Base-by-base conservation (phyloP, 1,284 basidiomycete species). In the Tylopilus sp. region DNA sequence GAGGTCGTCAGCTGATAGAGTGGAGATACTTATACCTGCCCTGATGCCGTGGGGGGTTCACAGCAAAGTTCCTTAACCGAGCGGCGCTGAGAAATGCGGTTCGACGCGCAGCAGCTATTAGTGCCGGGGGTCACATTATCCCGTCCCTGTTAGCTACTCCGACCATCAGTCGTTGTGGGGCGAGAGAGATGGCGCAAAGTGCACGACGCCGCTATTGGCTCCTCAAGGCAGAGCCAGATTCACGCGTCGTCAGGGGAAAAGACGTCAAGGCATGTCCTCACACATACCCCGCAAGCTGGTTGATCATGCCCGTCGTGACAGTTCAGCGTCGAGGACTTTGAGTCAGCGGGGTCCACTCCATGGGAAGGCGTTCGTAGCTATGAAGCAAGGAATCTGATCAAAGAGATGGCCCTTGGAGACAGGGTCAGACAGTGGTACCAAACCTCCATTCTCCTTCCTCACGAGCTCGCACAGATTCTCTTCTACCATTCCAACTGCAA, bases 401-500 rank as follows among this genome's bases (percentile, higher is more conserved):
- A 88, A 65, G 81, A 86, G 57, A 98, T 98, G 95, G 79, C 80
- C 57, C 58, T 82, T 7, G 91, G 88, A 19, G 91, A 98, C 64
- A 79, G 86, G 71, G 92, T 87, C 44, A 34, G 74, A 60, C 31
- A 13, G 23, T n/a, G n/a, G n/a, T 16, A 41, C 33, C 23, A 41
- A 44, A 63, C 60, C 11, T 8, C 15, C 28, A 26, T 1, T 7
- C 40, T 42, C 19, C 33, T 41, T 21, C 34, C 30, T 40, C 47
- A 47, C 26, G 38, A 42, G n/a, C 21, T 30, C 30, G 16, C 45
- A 28, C 38, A 84, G 83, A 75, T 82, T 31, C 61, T 89, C 36
- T 90, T 90, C 71, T 98, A 97, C 66, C 93, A 97, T 63, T 95
- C 92, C 16, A 98, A 93, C 66, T 92, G 87, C 71, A 96, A 94